Evolutionary conservation across 495 filamentous ascomycete species (phyloP), one percentile per base, ranked within the genome.

Genomic region (Talaromyces adpressus): DNA sequence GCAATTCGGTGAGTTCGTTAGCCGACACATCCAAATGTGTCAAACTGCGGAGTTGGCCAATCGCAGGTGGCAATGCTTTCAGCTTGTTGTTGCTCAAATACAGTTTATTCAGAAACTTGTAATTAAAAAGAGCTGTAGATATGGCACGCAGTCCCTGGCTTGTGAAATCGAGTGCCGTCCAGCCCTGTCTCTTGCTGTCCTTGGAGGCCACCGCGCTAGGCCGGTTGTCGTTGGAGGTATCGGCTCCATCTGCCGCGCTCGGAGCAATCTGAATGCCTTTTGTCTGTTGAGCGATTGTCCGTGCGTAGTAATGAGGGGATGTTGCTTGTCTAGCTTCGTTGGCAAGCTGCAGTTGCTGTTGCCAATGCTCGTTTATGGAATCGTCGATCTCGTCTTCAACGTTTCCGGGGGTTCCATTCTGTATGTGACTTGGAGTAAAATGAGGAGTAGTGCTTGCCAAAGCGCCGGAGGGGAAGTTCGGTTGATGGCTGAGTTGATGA

Each of bases 1-100:
- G 94, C 7, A 99, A 79, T 69, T 90, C 87, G 7, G 80, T 84
- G 23, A 99, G 78, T 18, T 92, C 82, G 69, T 99, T 99, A 71
- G 88, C 83, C 0, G 95, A 97, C 4, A 92, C 81, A 74, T 99
- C 92, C 27, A 99, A 84, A 65, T 89, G 82, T 16, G 80, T 87
- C 57, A 99, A 77, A 52, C 87, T 84, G 63, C 92, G 85, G 61
- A 99, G 81, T 65, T 86, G 81, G 23, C 94, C 92, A 72, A 99
- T 90, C 6, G 86, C 77, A 25, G 88, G 72, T 16, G 93, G 91
- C 0, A 99, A 77, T 52, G 78, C 78, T 16, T 86, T 85, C 41
- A 99, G 80, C 70, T 91, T 90, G 80, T 99, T 98, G 67, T 90
- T 89, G 66, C 91, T 91, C 36, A 98, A 85, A 72, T 94, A 96